These are phyloP conservation scores for Saussurea involucrata DNA, from an alignment of 129 eudicot species.

Conservation along the genomic window DNA sequence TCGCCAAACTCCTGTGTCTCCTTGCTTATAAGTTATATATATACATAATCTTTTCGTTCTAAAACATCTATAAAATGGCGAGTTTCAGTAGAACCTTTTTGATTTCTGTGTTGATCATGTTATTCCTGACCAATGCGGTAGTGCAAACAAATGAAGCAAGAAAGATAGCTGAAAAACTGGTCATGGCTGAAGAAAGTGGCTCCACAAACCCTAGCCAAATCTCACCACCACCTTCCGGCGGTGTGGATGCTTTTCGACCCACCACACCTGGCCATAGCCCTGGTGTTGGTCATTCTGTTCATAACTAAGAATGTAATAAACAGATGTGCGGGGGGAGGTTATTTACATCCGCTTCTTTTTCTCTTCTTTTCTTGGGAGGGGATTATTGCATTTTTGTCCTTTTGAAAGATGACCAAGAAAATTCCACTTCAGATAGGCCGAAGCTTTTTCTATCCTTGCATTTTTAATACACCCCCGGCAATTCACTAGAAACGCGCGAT, in stretches of 20 bases:
- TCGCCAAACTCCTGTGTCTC: slow-evolving; percentile 12
- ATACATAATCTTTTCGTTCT: not conserved
- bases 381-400: slow-evolving; percentile 19
- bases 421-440: not conserved
- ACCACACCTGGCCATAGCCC: slow-evolving; percentile 57
- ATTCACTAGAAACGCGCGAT: slow-evolving; percentile 2
- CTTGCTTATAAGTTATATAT: not conserved
- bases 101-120: slow-evolving; percentile 20
- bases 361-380: slow-evolving; percentile 2
- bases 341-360: not conserved
- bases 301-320: slow-evolving; percentile 19
- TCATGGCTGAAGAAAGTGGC: slow-evolving; percentile 7
- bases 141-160: slow-evolving; percentile 32
- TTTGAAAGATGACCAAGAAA: slow-evolving; percentile 1
- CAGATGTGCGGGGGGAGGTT: slow-evolving; percentile 12
- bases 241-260: slow-evolving; percentile 43
- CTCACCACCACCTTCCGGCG: slow-evolving; percentile 17
- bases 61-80: slow-evolving; percentile 12
- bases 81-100: slow-evolving; percentile 14
- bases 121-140: slow-evolving; percentile 13
- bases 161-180: slow-evolving; percentile 17
- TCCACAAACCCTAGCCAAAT: slow-evolving; percentile 23
- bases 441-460: slow-evolving; percentile 1
- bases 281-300: slow-evolving; percentile 52
- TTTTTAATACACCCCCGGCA: not conserved